Conservation (phyloP, 2,329 filamentous ascomycete species). For the Fusarium brachygibbosum region DNA sequence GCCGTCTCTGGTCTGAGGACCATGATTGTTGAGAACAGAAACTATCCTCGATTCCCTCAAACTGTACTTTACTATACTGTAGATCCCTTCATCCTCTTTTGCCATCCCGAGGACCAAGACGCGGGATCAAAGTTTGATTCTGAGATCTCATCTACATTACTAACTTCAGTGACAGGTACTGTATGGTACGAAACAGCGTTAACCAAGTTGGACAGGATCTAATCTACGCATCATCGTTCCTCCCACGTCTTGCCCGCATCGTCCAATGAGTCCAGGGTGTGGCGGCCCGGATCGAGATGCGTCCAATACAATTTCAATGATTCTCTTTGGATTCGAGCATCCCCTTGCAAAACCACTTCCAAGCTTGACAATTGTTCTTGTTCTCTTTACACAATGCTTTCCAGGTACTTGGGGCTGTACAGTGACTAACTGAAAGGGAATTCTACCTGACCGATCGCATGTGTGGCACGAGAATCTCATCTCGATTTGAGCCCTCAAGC, state of each 20-base stretch:
- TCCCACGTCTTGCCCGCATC: conserved; percentile 24
- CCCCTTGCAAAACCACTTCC: conserved; percentile 10
- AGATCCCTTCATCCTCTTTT: conserved; percentile 14
- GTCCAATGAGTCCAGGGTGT: conserved; percentile 34
- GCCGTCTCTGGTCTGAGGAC: background rate
- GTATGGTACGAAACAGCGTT: conserved; percentile 7
- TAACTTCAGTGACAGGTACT: conserved; percentile 5
- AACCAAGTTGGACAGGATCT: conserved; percentile 21
- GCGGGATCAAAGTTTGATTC: conserved; percentile 1
- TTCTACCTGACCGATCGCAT: background rate
- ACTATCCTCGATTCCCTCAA: background rate
- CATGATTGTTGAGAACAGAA: background rate
- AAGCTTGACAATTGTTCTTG: conserved; percentile 4
- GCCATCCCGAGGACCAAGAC: background rate
- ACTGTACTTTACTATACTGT: background rate
- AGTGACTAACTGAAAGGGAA: background rate
- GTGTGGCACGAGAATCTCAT: conserved; percentile 11
- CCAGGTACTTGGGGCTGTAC: background rate
- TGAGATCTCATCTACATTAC: conserved; percentile 11
- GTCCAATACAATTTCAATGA: conserved; percentile 3
- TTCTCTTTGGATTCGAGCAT: conserved; percentile 4
- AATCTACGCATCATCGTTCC: conserved; percentile 44
- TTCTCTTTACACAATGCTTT: background rate
- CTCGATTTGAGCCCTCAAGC: background rate
- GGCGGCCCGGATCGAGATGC: conserved; percentile 45